Evolutionary conservation across 495 filamentous ascomycete species (phyloP).

Genomic region (Neurospora sp.): DNA sequence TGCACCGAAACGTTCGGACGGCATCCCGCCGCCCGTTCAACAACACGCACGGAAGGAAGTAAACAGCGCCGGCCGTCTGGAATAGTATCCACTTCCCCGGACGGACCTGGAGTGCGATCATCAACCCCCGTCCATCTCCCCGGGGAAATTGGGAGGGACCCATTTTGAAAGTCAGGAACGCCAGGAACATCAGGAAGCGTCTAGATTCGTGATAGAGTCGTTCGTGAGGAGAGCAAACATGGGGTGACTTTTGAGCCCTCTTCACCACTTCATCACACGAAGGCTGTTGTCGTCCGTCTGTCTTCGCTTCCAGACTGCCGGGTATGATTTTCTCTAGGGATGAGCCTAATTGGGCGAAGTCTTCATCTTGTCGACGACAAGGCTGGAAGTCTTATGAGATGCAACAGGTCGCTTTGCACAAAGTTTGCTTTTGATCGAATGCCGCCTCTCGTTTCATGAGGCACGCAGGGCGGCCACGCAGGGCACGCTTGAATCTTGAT

Average conservation of each 20-base stretch:
- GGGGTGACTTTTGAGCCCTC: background rate
- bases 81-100: background rate
- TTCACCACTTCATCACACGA: background rate
- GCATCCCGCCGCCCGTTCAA: background rate
- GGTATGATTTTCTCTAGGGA: background rate
- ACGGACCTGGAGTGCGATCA: background rate
- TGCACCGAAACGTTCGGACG: background rate
- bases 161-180: background rate
- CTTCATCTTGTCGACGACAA: background rate
- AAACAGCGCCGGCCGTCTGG: background rate
- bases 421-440: background rate
- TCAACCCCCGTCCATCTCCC: background rate
- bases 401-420: background rate
- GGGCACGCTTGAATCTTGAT: background rate
- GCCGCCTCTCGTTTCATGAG: background rate
- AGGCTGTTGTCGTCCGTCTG: background rate
- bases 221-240: background rate
- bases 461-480: background rate
- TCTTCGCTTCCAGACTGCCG: background rate
- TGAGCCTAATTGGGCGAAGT: background rate
- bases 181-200: background rate
- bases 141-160: background rate
- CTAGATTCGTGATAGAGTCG: background rate
- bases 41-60: background rate
- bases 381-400: background rate